Evolutionary conservation across 202 grass and related monocot genomes (phyloP).

Genomic region (Schoenoplectus tabernaemontani): DNA sequence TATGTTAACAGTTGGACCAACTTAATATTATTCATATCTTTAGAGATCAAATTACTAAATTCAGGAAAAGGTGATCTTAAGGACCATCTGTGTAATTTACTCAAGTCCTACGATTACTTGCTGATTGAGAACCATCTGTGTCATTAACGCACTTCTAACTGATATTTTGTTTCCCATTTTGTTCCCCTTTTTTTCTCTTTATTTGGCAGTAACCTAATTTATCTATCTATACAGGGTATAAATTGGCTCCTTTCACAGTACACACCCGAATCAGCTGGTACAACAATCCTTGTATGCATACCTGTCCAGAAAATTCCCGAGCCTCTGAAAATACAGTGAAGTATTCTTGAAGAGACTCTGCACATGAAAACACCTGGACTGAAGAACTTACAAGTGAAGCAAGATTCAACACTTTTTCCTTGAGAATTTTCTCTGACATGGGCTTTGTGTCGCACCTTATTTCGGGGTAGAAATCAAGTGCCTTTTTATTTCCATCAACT

Average conservation of each 20-base stretch:
- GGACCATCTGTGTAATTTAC: not conserved
- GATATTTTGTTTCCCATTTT: not conserved
- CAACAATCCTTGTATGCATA: constrained; percentile 29
- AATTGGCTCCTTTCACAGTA: not conserved
- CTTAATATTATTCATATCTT: not conserved
- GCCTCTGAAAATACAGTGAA: constrained; percentile 35
- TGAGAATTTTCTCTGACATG: constrained; percentile 37
- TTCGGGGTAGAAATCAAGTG: constrained; percentile 57
- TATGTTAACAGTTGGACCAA: not conserved
- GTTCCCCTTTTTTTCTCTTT: not conserved
- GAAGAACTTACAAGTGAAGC: constrained; percentile 55
- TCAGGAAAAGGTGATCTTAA: not conserved
- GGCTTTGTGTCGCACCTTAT: constrained; percentile 29
- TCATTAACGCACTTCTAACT: not conserved
- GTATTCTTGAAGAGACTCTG: constrained; percentile 47
- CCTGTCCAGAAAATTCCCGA: constrained; percentile 46
- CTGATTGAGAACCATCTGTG: not conserved
- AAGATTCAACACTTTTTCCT: constrained; percentile 42
- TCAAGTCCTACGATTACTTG: not conserved
- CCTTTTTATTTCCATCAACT: constrained; percentile 25
- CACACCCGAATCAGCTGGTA: not conserved
- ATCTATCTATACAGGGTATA: not conserved
- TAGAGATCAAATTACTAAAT: not conserved
- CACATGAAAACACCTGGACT: constrained; percentile 37
- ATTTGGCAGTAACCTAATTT: not conserved